Conservation (phyloP, 2,329 filamentous ascomycete genomes). For the Penicillium verrucosum region DNA sequence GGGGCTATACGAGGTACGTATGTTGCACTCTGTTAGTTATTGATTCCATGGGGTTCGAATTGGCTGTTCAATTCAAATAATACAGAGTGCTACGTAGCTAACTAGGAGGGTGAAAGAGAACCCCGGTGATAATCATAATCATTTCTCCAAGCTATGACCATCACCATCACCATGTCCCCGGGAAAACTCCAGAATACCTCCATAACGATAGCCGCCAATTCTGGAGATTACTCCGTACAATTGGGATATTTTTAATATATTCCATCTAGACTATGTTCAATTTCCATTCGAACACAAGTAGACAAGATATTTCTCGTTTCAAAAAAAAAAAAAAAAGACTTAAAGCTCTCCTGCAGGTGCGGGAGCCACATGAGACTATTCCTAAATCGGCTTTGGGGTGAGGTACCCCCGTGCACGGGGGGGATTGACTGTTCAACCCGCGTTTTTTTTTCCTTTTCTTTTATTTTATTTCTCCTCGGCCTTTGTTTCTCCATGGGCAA, state of each 20-base stretch:
- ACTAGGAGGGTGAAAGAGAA: neutral
- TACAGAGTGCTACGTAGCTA: neutral
- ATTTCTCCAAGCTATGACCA: neutral
- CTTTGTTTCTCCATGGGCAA: slow-evolving; percentile 15
- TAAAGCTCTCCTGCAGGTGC: slow-evolving; percentile 18
- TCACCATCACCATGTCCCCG: neutral
- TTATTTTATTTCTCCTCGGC: neutral
- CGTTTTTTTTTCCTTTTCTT: neutral
- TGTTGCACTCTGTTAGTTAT: neutral
- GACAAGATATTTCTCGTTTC: slow-evolving; percentile 4
- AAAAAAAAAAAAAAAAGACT: slow-evolving; percentile 11
- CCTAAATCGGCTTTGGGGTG: slow-evolving; percentile 5
- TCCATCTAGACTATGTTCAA: neutral
- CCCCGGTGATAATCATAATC: neutral
- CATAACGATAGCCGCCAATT: neutral
- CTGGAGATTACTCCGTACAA: neutral
- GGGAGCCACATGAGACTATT: slow-evolving; percentile 11
- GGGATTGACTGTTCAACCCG: neutral
- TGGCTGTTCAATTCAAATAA: neutral
- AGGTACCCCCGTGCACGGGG: neutral
- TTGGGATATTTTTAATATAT: neutral
- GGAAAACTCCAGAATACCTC: neutral
- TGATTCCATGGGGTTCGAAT: slow-evolving; percentile 16
- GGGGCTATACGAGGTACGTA: neutral
- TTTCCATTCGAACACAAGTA: neutral